phyloP scores from a whole-genome alignment of 805 yeast species.

The Myxozyma melibiosi region DNA sequence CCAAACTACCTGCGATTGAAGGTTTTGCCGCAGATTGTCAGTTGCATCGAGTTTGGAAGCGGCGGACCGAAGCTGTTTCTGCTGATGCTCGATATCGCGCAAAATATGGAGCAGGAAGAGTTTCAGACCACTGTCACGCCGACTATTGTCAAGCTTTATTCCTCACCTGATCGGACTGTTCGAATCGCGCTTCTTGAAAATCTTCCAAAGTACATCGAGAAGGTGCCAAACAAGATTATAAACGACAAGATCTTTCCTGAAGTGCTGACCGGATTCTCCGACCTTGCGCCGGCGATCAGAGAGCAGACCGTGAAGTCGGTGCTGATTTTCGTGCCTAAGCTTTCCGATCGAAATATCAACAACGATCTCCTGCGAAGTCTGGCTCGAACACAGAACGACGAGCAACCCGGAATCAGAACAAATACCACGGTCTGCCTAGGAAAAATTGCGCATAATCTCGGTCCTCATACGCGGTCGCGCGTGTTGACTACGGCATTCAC shows the following conservation, averaged over 20 bases:
- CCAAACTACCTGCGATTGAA: conserved; percentile 58
- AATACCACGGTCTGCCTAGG: conserved; percentile 73
- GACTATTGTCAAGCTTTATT: conserved; percentile 61
- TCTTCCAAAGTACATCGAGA: conserved; percentile 56
- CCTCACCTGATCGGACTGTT: conserved; percentile 72
- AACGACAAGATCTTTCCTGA: conserved; percentile 68
- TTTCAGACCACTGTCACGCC: conserved; percentile 57
- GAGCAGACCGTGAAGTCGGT: conserved; percentile 76
- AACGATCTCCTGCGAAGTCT: conserved; percentile 78
- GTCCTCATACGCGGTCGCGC: conserved; percentile 58
- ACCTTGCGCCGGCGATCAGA: conserved; percentile 77
- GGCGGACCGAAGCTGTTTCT: conserved; percentile 41
- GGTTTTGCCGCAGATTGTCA: conserved; percentile 69
- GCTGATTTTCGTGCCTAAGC: conserved; percentile 47
- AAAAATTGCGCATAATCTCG: conserved; percentile 62
- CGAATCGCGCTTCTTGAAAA: conserved; percentile 69
- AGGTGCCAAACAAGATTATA: conserved; percentile 60
- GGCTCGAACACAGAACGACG: conserved; percentile 81
- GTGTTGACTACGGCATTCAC: conserved; percentile 87
- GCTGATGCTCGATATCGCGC: conserved; percentile 41
- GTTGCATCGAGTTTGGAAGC: conserved; percentile 44
- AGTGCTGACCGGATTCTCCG: conserved; percentile 80
- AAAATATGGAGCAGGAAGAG: conserved; percentile 39
- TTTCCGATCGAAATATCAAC: conserved; percentile 78
- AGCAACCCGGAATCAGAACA: conserved; percentile 72